Evolutionary conservation across 2,329 filamentous ascomycete genomes (phyloP).

Genomic region (Pezicula carpinea): DNA sequence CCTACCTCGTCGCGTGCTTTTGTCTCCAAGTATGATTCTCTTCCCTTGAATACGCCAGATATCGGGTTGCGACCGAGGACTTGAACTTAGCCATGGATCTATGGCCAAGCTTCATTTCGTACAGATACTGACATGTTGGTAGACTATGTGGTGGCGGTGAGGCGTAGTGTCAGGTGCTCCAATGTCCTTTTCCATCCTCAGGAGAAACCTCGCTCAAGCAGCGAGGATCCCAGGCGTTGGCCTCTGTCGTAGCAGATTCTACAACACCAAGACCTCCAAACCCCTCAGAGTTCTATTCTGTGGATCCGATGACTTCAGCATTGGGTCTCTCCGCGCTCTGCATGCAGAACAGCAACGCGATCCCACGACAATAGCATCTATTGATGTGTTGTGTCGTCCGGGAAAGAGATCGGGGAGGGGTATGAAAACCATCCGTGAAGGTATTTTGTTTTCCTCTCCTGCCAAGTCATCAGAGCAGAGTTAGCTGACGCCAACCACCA

Average conservation of each 20-base stretch:
- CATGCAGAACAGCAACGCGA: conserved; percentile 50
- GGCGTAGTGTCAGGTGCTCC: not conserved
- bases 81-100: no score
- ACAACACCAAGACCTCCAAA: conserved; percentile 26
- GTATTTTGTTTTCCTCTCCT: conserved; percentile 10
- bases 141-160: not conserved
- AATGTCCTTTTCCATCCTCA: conserved; percentile 1
- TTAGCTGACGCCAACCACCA: conserved; percentile 29
- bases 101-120: no score
- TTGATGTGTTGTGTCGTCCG: conserved; percentile 81
- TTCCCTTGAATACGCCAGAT: no score
- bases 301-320: conserved; percentile 89
- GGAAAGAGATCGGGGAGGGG: conserved; percentile 76
- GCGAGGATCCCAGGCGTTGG: not conserved
- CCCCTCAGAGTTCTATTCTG: conserved; percentile 87
- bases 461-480: no score
- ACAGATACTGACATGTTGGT: no score
- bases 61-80: no score
- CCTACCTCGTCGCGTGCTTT: no score
- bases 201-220: not conserved
- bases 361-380: conserved; percentile 59
- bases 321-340: conserved; percentile 67
- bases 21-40: no score
- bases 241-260: conserved; percentile 1
- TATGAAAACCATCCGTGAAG: conserved; percentile 45